Base-by-base conservation (phyloP, 768 basidiomycete species). In the Mycena belliarum region DNA sequence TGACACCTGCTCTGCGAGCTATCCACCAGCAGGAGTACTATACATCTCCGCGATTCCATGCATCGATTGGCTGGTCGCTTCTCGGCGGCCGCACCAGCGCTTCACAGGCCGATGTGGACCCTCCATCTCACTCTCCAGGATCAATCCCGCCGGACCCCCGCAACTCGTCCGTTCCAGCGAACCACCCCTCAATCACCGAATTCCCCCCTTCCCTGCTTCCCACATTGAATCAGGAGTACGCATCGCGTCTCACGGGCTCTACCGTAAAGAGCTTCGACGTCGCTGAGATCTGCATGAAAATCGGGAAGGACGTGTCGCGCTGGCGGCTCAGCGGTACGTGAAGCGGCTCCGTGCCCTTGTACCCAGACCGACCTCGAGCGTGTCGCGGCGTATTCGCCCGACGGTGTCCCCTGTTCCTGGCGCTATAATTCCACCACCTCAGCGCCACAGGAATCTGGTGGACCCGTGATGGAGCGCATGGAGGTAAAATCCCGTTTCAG, bases 61-160 rank as follows among this genome's bases (percentile, higher is more conserved):
- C 89, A 14, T 95, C 93, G 2, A 85, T 97, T 52, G 93, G 86
- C 11, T 97, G 95, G 95, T 85, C 87, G 15, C 77, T 93, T 42
- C 81, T 93, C 48, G 76, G 82, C 65, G 63, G 53, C 46, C 49
- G 48, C 18, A 16, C 49, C 32, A 35, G 14, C 6, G 32, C 57
- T 29, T n/a, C 52, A 21, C 44, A 35, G 46, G 33, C 41, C 45
- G 12, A 57, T 26, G 20, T 52, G 37, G 52, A 43, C 32, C 8
- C 21, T 49, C 55, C 35, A 59, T n/a, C n/a, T n/a, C n/a, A n/a
- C n/a, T 33, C 41, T 42, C 25, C 45, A 49, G 45, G 16, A 33
- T 55, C 40, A 50, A 60, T 60, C 50, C 29, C 1, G 12, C 18
- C 54, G 52, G 49, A 56, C 18, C 42, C 59, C 59, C 63, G 60